Conservation (phyloP, 169 alveolate species). For the Eimeria acervulina region DNA sequence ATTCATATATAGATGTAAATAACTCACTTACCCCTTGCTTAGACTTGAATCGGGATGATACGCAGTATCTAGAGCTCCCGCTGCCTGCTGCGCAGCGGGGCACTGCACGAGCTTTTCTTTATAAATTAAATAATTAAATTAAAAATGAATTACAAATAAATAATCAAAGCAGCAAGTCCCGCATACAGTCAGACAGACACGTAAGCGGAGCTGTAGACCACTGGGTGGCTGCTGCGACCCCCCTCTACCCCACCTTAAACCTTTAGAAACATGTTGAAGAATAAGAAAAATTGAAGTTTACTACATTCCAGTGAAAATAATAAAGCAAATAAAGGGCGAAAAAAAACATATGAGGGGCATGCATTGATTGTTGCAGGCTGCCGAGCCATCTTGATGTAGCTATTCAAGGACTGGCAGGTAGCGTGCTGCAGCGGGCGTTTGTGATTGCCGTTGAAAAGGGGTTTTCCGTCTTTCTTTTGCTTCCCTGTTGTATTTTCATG, state of each 20-base stretch:
- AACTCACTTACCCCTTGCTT: too few species aligned
- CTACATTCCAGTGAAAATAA: background rate
- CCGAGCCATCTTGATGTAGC: background rate
- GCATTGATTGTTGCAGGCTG: background rate
- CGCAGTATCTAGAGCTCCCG: background rate
- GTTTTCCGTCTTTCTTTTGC: background rate
- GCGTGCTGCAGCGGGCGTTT: background rate
- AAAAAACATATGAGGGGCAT: constrained; percentile 2
- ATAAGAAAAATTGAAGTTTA: background rate
- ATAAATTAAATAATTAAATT: background rate
- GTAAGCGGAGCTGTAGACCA: constrained; percentile 34
- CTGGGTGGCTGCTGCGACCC: constrained; percentile 16
- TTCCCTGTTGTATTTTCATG: background rate
- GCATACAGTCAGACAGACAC: background rate
- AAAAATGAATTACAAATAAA: background rate
- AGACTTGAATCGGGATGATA: background rate
- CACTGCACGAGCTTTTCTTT: background rate
- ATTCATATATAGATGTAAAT: too few species aligned
- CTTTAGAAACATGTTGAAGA: background rate
- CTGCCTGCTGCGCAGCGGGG: background rate
- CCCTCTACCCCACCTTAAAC: background rate
- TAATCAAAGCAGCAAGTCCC: background rate
- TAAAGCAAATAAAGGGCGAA: background rate
- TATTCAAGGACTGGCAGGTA: constrained; percentile 30
- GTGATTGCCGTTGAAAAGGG: background rate